Conservation (phyloP, 192 early-diverging fungal species). For the Funneliformis geosporum region DNA sequence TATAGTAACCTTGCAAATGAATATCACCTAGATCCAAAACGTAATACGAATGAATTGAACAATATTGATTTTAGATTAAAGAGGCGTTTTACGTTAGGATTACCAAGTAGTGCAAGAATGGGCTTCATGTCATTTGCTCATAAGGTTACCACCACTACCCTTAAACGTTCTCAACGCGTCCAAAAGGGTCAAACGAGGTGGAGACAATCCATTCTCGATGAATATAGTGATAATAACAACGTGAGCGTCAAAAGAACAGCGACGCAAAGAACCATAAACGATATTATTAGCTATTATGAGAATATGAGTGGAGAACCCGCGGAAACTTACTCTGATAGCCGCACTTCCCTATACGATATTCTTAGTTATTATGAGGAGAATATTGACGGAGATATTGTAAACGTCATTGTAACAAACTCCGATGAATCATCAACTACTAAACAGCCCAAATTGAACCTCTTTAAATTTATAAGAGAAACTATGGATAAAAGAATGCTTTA, state of each 20-base stretch:
- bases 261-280: background rate
- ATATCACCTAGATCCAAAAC: background rate
- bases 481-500: conserved; percentile 10
- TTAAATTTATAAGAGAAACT: background rate
- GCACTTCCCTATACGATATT: conserved; percentile 15
- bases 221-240: background rate
- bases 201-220: conserved; percentile 9
- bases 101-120: too few relatives aligned
- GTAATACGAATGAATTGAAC: conserved; percentile 1
- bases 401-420: background rate
- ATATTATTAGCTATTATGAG: background rate
- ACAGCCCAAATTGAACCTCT: background rate
- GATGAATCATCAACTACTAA: background rate
- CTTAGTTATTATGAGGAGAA: conserved; percentile 31
- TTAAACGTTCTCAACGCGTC: background rate
- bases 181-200: background rate
- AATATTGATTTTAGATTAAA: background rate
- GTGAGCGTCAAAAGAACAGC: background rate
- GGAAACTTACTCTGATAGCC: conserved; percentile 3
- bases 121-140: background rate
- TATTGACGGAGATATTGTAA: background rate
- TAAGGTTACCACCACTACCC: background rate
- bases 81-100: background rate
- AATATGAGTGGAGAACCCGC: too few relatives aligned
- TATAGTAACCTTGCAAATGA: background rate